A percentile compares a stretch with the other conserved stretches of the same genome.
These are phyloP conservation scores for Wallacemonas collosoma DNA, from an alignment of 208 protist genomes.

Conservation along the genomic window DNA sequence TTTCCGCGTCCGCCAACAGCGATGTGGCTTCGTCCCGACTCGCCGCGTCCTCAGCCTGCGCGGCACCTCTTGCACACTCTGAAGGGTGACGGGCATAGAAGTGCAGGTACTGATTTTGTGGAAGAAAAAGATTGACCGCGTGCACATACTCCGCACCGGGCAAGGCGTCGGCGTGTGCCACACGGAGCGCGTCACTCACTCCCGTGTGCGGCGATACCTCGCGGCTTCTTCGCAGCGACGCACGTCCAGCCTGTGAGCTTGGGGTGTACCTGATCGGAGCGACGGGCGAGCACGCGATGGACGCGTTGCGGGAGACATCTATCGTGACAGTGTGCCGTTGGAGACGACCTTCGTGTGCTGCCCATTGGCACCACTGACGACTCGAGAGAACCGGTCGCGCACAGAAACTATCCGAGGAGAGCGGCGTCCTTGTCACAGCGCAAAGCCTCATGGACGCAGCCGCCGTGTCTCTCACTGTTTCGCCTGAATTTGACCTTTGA, in stretches of 20 bases:
- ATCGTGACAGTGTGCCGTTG: not conserved
- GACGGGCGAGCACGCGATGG: not conserved
- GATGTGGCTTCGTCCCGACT: not conserved
- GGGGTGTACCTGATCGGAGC: not conserved
- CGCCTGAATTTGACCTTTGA: too few species aligned
- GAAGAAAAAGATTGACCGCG: constrained; percentile 3
- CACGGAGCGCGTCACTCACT: not conserved
- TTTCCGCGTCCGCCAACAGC: not conserved
- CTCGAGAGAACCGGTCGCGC: not conserved
- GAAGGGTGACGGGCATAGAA: not conserved
- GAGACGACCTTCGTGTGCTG: not conserved
- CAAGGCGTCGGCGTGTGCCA: not conserved
- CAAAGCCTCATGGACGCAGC: not conserved
- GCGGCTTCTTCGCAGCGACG: too few species aligned
- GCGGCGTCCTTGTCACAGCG: not conserved
- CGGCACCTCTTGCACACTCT: not conserved
- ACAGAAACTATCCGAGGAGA: not conserved
- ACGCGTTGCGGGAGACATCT: not conserved
- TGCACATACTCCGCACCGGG: not conserved
- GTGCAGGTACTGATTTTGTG: constrained; percentile 7
- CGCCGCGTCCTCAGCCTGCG: not conserved
- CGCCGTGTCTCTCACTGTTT: not conserved
- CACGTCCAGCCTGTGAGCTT: too few species aligned
- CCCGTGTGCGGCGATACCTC: not conserved
- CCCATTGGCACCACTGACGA: not conserved